Percentiles rank a stretch among this genome's conserved stretches.
Conservation (phyloP, 495 filamentous ascomycete species). For the Cercophora samala region DNA sequence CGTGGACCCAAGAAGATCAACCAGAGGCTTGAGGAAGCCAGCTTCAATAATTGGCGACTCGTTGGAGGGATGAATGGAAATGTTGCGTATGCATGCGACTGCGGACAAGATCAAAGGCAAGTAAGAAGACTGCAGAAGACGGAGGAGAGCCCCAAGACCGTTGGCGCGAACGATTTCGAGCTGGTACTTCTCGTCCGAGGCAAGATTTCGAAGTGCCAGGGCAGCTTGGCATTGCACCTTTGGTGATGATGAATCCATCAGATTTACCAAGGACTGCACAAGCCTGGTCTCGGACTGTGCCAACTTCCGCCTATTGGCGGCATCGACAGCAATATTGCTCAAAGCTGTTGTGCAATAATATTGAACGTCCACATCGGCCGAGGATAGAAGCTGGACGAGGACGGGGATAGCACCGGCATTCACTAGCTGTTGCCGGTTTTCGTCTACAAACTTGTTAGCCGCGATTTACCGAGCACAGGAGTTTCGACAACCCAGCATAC, state of each 20-base stretch:
- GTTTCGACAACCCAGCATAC: slow-evolving; percentile 47
- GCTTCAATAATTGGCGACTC: slow-evolving; percentile 99
- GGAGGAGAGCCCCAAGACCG: slow-evolving; percentile 78
- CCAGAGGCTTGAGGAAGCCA: slow-evolving; percentile 87
- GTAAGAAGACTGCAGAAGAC: slow-evolving; percentile 89
- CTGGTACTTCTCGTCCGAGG: slow-evolving; percentile 98
- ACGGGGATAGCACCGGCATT: slow-evolving; percentile 96
- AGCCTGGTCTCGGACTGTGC: slow-evolving; percentile 84
- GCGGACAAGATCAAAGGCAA: slow-evolving; percentile 94
- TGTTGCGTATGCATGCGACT: slow-evolving; percentile 97
- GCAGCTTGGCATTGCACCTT: slow-evolving; percentile 99
- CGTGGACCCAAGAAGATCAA: slow-evolving; percentile 88
- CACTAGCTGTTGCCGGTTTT: slow-evolving; percentile 95
- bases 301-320: slow-evolving; percentile 82
- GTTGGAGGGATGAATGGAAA: slow-evolving; percentile 97
- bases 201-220: slow-evolving; percentile 87
- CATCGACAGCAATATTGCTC: slow-evolving; percentile 96
- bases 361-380: slow-evolving; percentile 91
- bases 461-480: neutral
- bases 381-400: slow-evolving; percentile 87
- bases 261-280: slow-evolving; percentile 86
- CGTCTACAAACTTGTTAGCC: slow-evolving; percentile 58
- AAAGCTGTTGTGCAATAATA: slow-evolving; percentile 99
- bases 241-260: slow-evolving; percentile 95
- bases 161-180: slow-evolving; percentile 90